Conservation (phyloP, 140 eudicot genomes). For the Bidens hawaiensis region DNA sequence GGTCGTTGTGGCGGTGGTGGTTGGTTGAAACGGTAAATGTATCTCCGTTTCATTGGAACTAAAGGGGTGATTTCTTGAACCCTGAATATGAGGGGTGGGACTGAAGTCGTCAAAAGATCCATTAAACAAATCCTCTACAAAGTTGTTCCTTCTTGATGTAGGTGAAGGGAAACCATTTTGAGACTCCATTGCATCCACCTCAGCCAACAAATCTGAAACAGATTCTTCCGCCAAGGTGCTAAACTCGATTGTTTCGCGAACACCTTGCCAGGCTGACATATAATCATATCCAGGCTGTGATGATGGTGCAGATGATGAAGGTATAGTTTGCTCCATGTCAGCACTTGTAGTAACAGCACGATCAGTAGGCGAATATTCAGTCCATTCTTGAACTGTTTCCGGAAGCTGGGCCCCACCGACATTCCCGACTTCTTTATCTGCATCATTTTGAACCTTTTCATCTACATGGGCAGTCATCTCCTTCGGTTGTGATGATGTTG, state of each 20-base stretch:
- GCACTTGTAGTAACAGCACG: conserved; percentile 26
- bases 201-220: conserved; percentile 79
- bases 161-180: conserved; percentile 69
- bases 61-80: conserved; percentile 40
- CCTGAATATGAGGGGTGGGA: conserved; percentile 35
- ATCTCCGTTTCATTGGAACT: conserved; percentile 42
- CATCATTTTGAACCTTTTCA: no score
- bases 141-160: conserved; percentile 56
- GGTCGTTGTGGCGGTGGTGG: background rate
- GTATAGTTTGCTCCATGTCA: conserved; percentile 22
- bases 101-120: conserved; percentile 58
- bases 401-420: no score
- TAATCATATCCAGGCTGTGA: conserved; percentile 23
- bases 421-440: no score
- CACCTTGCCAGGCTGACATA: conserved; percentile 42
- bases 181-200: conserved; percentile 95
- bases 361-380: conserved; percentile 49
- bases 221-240: conserved; percentile 86
- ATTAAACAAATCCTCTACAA: conserved; percentile 48
- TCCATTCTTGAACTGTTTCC: conserved; percentile 52
- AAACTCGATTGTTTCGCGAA: conserved; percentile 62
- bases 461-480: no score
- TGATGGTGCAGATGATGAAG: conserved; percentile 15
- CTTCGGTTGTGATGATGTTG: no score
- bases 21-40: conserved; percentile 37